Conservation (phyloP, 495 filamentous ascomycete genomes). For the Diplogelasinospora grovesii region DNA sequence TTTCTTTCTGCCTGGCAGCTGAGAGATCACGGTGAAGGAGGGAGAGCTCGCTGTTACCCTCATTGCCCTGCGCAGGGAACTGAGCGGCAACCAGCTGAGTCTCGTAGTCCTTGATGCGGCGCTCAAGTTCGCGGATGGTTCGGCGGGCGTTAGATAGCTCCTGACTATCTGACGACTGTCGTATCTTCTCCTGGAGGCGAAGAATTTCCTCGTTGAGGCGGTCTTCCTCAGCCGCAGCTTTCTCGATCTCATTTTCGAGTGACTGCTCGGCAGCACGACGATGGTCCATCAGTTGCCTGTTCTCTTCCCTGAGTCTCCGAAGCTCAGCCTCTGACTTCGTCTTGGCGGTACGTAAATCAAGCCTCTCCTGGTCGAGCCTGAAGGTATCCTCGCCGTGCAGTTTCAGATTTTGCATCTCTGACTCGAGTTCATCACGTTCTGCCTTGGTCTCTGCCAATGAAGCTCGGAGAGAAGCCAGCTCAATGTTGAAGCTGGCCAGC, state of each 20-base stretch:
- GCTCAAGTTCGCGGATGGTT: conserved; percentile 53
- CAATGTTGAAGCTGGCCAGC: conserved; percentile 52
- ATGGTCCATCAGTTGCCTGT: conserved; percentile 41
- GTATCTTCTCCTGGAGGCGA: conserved; percentile 44
- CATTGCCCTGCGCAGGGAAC: conserved; percentile 44
- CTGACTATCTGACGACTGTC: conserved; percentile 42
- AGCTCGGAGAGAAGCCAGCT: conserved; percentile 50
- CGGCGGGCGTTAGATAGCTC: conserved; percentile 39
- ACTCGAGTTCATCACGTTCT: conserved; percentile 59
- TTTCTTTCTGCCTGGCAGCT: conserved; percentile 57
- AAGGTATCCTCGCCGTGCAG: conserved; percentile 47
- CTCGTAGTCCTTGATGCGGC: conserved; percentile 53
- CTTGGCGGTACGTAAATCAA: conserved; percentile 54
- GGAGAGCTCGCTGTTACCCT: conserved; percentile 50
- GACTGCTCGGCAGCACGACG: conserved; percentile 49
- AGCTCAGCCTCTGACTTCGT: conserved; percentile 55
- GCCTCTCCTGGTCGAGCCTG: conserved; percentile 54
- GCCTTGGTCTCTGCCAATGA: conserved; percentile 48
- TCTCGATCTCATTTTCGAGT: conserved; percentile 49
- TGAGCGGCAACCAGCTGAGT: conserved; percentile 37
- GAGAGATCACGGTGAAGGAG: conserved; percentile 54
- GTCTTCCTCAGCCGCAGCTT: conserved; percentile 50
- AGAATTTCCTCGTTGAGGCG: conserved; percentile 52
- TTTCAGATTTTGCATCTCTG: conserved; percentile 45
- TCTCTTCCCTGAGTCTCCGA: conserved; percentile 52